Evolutionary conservation across 139 green algal species (phyloP).

Genomic region (Volvox africanus): DNA sequence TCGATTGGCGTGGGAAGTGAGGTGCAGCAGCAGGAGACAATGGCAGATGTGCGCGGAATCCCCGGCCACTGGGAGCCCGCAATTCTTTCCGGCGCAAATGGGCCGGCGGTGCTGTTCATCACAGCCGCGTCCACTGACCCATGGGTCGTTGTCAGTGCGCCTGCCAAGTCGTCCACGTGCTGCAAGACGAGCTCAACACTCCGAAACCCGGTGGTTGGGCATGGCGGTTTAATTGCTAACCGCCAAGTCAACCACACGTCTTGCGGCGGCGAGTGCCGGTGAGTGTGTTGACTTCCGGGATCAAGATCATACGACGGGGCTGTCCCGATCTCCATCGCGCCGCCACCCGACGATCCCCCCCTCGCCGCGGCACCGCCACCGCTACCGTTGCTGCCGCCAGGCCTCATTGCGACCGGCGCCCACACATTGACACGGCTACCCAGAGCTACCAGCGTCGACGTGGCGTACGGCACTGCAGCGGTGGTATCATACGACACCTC

Average conservation of each 20-base stretch:
- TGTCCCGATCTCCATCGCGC: no score
- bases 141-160: background rate
- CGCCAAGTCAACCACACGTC: conserved; percentile 36
- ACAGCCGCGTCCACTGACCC: background rate
- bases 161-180: background rate
- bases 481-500: conserved; percentile 14
- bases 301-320: background rate
- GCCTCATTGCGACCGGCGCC: background rate
- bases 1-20: conserved; percentile 10
- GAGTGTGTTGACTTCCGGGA: background rate
- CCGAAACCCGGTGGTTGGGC: background rate
- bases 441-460: conserved; percentile 21
- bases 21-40: conserved; percentile 23
- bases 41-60: background rate
- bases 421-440: background rate
- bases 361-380: background rate
- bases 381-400: background rate
- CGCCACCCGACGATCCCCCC: background rate
- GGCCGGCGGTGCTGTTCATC: no score
- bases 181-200: background rate
- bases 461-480: background rate
- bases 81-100: no score
- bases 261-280: background rate
- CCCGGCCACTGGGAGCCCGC: background rate
- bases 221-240: background rate